A percentile compares a stretch with the other conserved stretches of the same genome.
Evolutionary conservation across 2,329 filamentous ascomycete species (phyloP).

Genomic region (Alternaria burnsii): DNA sequence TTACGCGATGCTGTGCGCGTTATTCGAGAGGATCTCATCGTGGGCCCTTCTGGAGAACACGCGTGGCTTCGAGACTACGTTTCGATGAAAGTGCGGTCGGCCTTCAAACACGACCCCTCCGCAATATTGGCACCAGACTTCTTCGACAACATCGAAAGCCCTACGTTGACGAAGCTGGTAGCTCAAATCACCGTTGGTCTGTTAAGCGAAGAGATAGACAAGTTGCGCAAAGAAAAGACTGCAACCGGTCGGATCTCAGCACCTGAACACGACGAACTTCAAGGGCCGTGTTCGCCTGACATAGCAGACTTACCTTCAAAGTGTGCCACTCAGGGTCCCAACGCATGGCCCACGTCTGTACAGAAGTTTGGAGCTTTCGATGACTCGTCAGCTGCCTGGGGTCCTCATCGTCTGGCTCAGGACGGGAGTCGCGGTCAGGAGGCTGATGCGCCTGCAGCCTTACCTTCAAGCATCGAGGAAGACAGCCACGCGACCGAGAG

Average conservation of each 20-base stretch:
- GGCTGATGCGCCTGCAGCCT: neutral
- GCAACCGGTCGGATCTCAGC: neutral
- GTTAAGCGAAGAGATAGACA: neutral
- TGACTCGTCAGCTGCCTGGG: neutral
- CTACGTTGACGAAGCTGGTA: neutral
- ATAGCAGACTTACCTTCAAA: neutral
- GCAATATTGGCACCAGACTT: neutral
- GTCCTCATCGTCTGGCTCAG: neutral
- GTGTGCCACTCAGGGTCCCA: fast-evolving
- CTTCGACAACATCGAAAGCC: constrained; percentile 9
- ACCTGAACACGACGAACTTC: neutral
- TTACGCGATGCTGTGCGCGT: neutral
- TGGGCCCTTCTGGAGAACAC: neutral
- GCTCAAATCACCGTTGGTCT: constrained; percentile 4
- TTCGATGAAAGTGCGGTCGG: constrained; percentile 1
- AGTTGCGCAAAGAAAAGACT: neutral
- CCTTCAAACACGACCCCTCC: neutral
- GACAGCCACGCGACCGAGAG: neutral
- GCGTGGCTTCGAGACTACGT: constrained; percentile 7
- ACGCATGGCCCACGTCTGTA: neutral
- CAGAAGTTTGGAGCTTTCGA: neutral
- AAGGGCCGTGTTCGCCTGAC: neutral
- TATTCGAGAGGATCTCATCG: constrained; percentile 3
- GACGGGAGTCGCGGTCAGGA: neutral
- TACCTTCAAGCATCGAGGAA: neutral